Conservation (phyloP, 2,329 filamentous ascomycete species). For the Fusarium sp. region DNA sequence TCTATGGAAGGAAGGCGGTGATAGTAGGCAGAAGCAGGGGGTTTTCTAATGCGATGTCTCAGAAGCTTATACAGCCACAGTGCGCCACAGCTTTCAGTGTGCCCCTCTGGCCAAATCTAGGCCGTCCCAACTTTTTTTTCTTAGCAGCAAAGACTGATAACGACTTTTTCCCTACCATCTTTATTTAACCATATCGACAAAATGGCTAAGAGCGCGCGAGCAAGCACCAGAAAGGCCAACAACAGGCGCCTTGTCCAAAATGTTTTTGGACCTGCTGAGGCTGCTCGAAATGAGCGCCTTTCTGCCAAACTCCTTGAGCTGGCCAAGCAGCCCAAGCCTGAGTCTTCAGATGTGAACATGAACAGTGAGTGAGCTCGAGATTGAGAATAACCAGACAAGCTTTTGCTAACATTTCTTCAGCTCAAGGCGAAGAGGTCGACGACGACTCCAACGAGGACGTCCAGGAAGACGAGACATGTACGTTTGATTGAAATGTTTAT, state of each 20-base stretch:
- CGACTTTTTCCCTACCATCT: conserved; percentile 21
- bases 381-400: neutral
- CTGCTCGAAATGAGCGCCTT: conserved; percentile 82
- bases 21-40: conserved; percentile 28
- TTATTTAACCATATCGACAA: conserved; percentile 44
- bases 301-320: conserved; percentile 87
- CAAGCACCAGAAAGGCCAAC: conserved; percentile 85
- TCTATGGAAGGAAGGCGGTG: conserved; percentile 42
- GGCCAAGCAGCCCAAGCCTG: conserved; percentile 79
- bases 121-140: conserved; percentile 42
- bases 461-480: conserved; percentile 40
- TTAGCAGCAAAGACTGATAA: conserved; percentile 34
- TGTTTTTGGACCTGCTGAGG: conserved; percentile 86
- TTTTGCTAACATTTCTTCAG: conserved; percentile 32
- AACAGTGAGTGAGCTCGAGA: conserved; percentile 49
- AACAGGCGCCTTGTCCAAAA: conserved; percentile 81
- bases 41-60: neutral
- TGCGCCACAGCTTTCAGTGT: conserved; percentile 25
- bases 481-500: conserved; percentile 18
- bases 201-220: conserved; percentile 90
- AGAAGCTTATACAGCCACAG: conserved; percentile 23
- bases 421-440: conserved; percentile 45
- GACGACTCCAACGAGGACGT: conserved; percentile 49
- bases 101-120: conserved; percentile 8
- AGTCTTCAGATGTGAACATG: conserved; percentile 62